phyloP scores from a whole-genome alignment of 129 eudicot genomes.

The Oenanthe sinensis region DNA sequence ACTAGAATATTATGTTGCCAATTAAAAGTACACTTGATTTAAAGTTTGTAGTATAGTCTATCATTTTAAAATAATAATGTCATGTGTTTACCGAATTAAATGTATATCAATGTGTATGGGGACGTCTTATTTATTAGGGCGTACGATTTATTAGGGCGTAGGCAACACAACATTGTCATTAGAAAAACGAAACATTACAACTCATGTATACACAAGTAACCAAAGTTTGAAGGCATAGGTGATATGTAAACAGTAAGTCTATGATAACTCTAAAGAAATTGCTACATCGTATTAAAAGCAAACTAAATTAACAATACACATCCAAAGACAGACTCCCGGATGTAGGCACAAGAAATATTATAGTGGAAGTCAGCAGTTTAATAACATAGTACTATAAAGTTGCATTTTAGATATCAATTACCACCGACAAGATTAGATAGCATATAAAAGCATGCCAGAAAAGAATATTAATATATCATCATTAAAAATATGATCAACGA shows the following conservation, averaged over 20 bases:
- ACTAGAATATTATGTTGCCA: neutral
- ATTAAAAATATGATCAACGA: neutral
- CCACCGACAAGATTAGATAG: neutral
- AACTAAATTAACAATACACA: neutral
- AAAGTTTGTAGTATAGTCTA: neutral
- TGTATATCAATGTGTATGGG: neutral
- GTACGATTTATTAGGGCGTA: neutral
- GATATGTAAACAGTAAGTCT: neutral
- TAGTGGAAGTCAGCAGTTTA: neutral
- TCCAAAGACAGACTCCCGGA: neutral
- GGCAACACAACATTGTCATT: neutral
- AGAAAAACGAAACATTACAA: neutral
- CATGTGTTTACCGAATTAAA: neutral
- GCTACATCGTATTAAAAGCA: neutral
- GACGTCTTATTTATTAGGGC: neutral
- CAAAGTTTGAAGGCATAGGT: neutral
- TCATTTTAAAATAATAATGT: neutral
- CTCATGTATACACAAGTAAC: neutral
- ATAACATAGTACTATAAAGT: neutral
- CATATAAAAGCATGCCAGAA: neutral
- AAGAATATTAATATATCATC: neutral
- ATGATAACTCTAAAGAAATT: neutral
- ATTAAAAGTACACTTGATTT: neutral
- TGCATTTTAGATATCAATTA: neutral
- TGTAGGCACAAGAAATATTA: neutral